Evolutionary conservation across 2,329 filamentous ascomycete genomes (phyloP).

Genomic region (Alternaria sp.): DNA sequence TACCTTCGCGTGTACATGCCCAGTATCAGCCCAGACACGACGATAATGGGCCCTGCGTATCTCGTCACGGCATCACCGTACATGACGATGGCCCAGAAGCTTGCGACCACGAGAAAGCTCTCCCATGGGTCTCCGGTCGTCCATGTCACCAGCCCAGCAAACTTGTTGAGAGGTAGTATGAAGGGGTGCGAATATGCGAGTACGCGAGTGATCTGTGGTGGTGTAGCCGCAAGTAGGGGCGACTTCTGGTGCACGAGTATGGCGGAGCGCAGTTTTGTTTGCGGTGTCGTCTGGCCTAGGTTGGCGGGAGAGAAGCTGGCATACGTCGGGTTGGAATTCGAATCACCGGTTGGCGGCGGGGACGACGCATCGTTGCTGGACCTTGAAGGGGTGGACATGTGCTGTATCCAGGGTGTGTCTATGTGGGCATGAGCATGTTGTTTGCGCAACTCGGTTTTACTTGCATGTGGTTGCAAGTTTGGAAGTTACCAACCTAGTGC

Average conservation of each 20-base stretch:
- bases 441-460: conserved; percentile 12
- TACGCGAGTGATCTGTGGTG: conserved; percentile 90
- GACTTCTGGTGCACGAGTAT: conserved; percentile 98
- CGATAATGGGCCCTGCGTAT: conserved; percentile 80
- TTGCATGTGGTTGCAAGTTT: conserved; percentile 13
- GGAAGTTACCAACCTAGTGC: conserved; percentile 48
- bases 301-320: conserved; percentile 89
- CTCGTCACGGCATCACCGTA: conserved; percentile 86
- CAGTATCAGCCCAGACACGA: conserved; percentile 79
- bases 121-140: conserved; percentile 94
- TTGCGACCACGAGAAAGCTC: conserved; percentile 85
- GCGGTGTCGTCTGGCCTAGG: conserved; percentile 70
- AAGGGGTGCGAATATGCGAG: conserved; percentile 97
- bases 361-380: conserved; percentile 47
- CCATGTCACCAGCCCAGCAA: conserved; percentile 89
- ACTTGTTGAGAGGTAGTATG: conserved; percentile 83
- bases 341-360: conserved; percentile 49
- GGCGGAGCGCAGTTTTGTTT: conserved; percentile 80
- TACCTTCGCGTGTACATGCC: conserved; percentile 93
- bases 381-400: conserved; percentile 49
- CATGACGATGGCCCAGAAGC: conserved; percentile 84
- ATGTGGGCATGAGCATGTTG: conserved; percentile 37
- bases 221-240: conserved; percentile 88
- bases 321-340: conserved; percentile 69
- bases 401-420: conserved; percentile 52